These are phyloP conservation scores for Lotus japonicus DNA, from an alignment of 306 rosid genomes.

Conservation along the genomic window DNA sequence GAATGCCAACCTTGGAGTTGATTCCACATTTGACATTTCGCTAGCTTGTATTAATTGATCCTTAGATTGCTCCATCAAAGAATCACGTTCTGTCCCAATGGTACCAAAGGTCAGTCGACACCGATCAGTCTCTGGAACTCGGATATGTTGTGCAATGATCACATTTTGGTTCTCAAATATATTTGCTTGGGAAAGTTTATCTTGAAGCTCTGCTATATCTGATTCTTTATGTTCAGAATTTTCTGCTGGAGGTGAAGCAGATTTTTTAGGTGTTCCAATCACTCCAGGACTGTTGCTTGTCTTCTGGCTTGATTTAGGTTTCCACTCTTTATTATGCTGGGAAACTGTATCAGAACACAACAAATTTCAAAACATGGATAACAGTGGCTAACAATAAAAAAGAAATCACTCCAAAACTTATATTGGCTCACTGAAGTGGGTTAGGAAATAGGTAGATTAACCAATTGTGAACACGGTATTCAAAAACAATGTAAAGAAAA, in stretches of 20 bases:
- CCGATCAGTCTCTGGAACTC: constrained; percentile 81
- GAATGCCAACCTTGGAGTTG: constrained; percentile 54
- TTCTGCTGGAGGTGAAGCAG: constrained; percentile 50
- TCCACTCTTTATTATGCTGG: constrained; percentile 92
- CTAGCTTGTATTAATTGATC: constrained; percentile 38
- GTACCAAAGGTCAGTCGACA: constrained; percentile 87
- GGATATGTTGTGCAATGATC: constrained; percentile 82
- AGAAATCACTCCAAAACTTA: neutral
- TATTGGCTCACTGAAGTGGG: neutral
- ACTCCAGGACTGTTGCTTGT: constrained; percentile 59
- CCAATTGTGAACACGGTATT: neutral
- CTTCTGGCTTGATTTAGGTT: constrained; percentile 89
- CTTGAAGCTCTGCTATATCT: constrained; percentile 51
- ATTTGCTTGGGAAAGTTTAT: constrained; percentile 48
- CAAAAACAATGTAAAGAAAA: neutral
- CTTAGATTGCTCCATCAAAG: constrained; percentile 38
- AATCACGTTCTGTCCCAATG: constrained; percentile 60
- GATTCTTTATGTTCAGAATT: constrained; percentile 45
- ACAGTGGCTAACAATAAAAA: constrained; percentile 4
- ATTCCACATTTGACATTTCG: constrained; percentile 48
- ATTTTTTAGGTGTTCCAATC: constrained; percentile 69
- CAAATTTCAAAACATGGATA: constrained; percentile 17
- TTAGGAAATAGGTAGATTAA: neutral
- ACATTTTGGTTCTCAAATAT: constrained; percentile 68
- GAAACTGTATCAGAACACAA: constrained; percentile 54